These are phyloP conservation scores for Ophiostoma novo-ulmi DNA, from an alignment of 2,329 filamentous ascomycete genomes.

Conservation along the genomic window DNA sequence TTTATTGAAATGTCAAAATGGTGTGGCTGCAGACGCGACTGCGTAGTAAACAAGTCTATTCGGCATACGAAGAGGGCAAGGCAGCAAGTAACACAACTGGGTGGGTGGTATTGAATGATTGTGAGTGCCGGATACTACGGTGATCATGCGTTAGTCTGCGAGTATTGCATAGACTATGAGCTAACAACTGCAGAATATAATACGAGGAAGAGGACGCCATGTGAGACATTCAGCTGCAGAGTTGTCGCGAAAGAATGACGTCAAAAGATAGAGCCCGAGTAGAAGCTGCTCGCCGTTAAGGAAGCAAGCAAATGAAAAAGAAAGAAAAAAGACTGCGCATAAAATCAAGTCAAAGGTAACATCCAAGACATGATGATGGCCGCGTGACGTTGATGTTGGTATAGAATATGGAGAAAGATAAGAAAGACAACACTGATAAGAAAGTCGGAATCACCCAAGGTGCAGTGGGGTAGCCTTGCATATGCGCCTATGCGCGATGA, in stretches of 20 bases:
- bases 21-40: not conserved
- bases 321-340: not conserved
- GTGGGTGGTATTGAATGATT: conserved; percentile 1
- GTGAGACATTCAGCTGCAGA: not conserved
- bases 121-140: conserved; percentile 1
- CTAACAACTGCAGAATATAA: not conserved
- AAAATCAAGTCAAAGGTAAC: not conserved
- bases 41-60: not conserved
- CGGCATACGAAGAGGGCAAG: not conserved
- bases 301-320: not conserved
- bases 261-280: no score
- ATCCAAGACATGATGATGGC: not conserved
- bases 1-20: not conserved
- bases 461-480: conserved; percentile 2
- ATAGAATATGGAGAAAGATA: not conserved
- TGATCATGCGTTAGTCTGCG: not conserved
- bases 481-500: not conserved
- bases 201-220: not conserved
- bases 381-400: not conserved
- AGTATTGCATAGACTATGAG: not conserved
- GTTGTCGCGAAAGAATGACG: not conserved
- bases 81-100: not conserved
- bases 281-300: no score
- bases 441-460: not conserved
- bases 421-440: not conserved